Percentiles rank a stretch among this genome's conserved stretches.
Evolutionary conservation across 1,139 yeast genomes (phyloP).

Genomic region (Kurtzmaniella quercitrusa): DNA sequence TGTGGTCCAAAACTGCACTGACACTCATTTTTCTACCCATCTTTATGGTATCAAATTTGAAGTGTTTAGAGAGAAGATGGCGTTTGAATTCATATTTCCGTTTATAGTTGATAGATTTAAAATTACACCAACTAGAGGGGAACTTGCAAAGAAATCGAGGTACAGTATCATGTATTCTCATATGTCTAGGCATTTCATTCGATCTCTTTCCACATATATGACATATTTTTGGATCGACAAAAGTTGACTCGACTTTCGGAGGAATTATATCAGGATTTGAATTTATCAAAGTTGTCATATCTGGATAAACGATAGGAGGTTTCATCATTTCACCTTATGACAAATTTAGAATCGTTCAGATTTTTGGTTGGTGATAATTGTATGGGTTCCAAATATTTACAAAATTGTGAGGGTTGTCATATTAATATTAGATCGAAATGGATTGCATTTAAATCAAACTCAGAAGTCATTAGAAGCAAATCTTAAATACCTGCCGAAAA

Average conservation of each 20-base stretch:
- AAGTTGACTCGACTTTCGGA: slow-evolving; percentile 18
- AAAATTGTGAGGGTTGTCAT: background rate
- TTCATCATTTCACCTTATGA: slow-evolving; percentile 1
- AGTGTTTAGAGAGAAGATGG: slow-evolving; percentile 42
- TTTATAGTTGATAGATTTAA: slow-evolving; percentile 42
- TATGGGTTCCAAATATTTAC: background rate
- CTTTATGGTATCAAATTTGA: slow-evolving; percentile 38
- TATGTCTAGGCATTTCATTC: slow-evolving; percentile 24
- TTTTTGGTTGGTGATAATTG: background rate
- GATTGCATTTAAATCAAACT: background rate
- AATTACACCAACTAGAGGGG: slow-evolving; percentile 39
- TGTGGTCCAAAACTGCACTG: slow-evolving; percentile 42
- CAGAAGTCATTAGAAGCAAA: background rate
- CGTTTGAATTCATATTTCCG: slow-evolving; percentile 48
- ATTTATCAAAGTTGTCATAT: slow-evolving; percentile 25
- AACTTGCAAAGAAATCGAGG: slow-evolving; percentile 45
- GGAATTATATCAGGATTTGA: slow-evolving; percentile 19
- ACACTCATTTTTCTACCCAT: slow-evolving; percentile 35
- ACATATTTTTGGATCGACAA: slow-evolving; percentile 12
- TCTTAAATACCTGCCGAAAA: background rate
- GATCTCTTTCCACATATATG: slow-evolving; percentile 20
- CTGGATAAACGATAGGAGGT: slow-evolving; percentile 16
- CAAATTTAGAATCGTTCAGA: background rate
- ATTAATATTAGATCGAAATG: background rate
- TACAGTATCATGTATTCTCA: slow-evolving; percentile 43